phyloP scores from a whole-genome alignment of 2,329 filamentous ascomycete genomes.

The Colletotrichum tropicale region DNA sequence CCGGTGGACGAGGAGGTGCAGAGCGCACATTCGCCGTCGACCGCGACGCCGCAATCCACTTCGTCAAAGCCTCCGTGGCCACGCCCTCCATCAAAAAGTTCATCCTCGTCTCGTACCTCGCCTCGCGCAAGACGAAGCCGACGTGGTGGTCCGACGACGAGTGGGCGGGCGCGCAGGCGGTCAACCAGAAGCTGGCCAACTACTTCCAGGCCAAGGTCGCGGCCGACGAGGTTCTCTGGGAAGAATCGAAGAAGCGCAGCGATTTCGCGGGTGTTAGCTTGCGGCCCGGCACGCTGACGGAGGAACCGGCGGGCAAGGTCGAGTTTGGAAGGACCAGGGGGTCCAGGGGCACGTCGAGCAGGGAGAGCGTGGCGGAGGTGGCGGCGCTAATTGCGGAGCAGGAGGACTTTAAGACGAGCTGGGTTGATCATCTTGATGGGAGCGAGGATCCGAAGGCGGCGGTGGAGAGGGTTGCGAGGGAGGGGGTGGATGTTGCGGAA shows the following conservation, averaged over 20 bases:
- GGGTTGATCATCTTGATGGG: conserved; percentile 62
- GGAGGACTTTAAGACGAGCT: conserved; percentile 50
- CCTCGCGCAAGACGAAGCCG: conserved; percentile 55
- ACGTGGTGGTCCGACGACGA: conserved; percentile 59
- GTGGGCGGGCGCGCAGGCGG: conserved; percentile 53
- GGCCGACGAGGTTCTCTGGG: conserved; percentile 62
- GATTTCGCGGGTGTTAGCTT: conserved; percentile 56
- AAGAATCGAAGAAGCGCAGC: conserved; percentile 43
- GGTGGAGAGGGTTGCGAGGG: conserved; percentile 52
- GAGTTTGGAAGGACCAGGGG: conserved; percentile 50
- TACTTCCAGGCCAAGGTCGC: conserved; percentile 67
- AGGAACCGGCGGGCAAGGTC: conserved; percentile 52
- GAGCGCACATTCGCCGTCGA: conserved; percentile 64
- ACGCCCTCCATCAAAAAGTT: conserved; percentile 63
- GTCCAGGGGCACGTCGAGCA: conserved; percentile 47
- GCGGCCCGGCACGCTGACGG: conserved; percentile 55
- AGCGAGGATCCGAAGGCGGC: conserved; percentile 51
- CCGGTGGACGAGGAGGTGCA: conserved; percentile 63
- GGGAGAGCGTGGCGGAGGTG: conserved; percentile 65
- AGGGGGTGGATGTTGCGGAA: conserved; percentile 56
- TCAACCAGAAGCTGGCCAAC: conserved; percentile 48
- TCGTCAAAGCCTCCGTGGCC: conserved; percentile 63
- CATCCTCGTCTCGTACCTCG: conserved; percentile 67
- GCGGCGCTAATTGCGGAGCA: conserved; percentile 59
- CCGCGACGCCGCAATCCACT: conserved; percentile 66